These are phyloP conservation scores for Aspergillus sp. DNA, from an alignment of 2,329 filamentous ascomycete genomes.

Conservation along the genomic window DNA sequence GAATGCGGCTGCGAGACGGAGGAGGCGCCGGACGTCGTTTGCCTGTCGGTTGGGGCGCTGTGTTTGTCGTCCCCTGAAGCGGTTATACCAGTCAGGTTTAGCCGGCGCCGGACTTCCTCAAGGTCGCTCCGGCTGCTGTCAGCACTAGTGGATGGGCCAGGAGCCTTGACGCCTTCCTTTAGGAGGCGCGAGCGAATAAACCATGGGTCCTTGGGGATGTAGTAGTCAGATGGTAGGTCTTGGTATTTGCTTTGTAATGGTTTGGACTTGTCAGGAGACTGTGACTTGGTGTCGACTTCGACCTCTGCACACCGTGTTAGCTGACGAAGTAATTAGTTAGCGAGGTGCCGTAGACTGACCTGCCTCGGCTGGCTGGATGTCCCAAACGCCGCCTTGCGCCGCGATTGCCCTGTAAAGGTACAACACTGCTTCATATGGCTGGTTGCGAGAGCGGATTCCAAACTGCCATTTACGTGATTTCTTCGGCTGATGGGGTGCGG, in stretches of 20 bases:
- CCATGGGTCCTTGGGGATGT: conserved; percentile 88
- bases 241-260: conserved; percentile 37
- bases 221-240: conserved; percentile 52
- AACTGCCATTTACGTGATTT: conserved; percentile 88
- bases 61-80: conserved; percentile 25
- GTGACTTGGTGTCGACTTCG: conserved; percentile 18
- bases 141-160: conserved; percentile 32
- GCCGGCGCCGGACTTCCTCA: conserved; percentile 32
- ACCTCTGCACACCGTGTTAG: no score
- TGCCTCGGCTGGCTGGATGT: conserved; percentile 43
- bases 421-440: conserved; percentile 84
- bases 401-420: conserved; percentile 89
- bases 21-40: conserved; percentile 24
- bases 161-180: conserved; percentile 63
- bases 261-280: conserved; percentile 25
- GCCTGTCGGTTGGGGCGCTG: conserved; percentile 23
- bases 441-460: conserved; percentile 87
- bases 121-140: conserved; percentile 34
- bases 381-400: conserved; percentile 83
- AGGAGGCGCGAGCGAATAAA: conserved; percentile 84
- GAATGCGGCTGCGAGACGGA: conserved; percentile 24
- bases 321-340: no score
- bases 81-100: conserved; percentile 25
- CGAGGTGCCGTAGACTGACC: conserved; percentile 26
- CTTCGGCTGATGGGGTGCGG: conserved; percentile 43